These are phyloP conservation scores for Colletotrichum somersetense DNA, from an alignment of 2,329 filamentous ascomycete genomes.

Conservation along the genomic window DNA sequence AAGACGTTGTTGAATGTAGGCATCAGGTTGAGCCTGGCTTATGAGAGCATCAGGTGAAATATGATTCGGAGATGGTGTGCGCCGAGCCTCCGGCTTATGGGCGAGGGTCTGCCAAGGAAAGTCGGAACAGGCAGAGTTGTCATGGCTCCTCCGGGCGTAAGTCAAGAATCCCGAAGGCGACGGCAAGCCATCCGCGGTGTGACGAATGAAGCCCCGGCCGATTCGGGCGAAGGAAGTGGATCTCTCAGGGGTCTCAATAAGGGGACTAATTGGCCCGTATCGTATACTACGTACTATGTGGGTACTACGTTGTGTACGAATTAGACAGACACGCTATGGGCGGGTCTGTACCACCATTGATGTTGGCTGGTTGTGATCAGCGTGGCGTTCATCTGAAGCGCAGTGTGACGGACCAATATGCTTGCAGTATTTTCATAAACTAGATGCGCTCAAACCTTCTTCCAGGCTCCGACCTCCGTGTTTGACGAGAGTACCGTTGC, in stretches of 20 bases:
- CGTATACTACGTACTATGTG: background rate
- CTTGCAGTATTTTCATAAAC: background rate
- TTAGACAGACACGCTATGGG: background rate
- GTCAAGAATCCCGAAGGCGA: background rate
- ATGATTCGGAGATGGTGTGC: conserved; percentile 6
- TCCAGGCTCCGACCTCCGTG: background rate
- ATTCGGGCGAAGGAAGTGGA: background rate
- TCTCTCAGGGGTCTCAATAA: background rate
- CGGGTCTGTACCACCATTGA: background rate
- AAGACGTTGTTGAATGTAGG: conserved; percentile 7
- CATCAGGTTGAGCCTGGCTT: conserved; percentile 21
- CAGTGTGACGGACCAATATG: background rate
- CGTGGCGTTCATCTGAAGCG: background rate
- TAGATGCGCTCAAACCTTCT: background rate
- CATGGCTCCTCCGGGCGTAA: background rate
- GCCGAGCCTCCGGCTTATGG: conserved; percentile 5
- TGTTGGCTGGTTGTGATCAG: background rate
- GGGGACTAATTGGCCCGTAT: conserved; percentile 1
- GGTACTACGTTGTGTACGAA: too few species aligned
- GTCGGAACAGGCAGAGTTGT: conserved; percentile 12
- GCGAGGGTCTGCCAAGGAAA: conserved; percentile 5
- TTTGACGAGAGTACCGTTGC: background rate
- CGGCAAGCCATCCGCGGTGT: background rate
- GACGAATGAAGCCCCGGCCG: background rate
- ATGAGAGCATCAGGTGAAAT: conserved; percentile 12